Evolutionary conservation across 352 stramenopile genomes (phyloP).

Genomic region (Phytophthora europaea): DNA sequence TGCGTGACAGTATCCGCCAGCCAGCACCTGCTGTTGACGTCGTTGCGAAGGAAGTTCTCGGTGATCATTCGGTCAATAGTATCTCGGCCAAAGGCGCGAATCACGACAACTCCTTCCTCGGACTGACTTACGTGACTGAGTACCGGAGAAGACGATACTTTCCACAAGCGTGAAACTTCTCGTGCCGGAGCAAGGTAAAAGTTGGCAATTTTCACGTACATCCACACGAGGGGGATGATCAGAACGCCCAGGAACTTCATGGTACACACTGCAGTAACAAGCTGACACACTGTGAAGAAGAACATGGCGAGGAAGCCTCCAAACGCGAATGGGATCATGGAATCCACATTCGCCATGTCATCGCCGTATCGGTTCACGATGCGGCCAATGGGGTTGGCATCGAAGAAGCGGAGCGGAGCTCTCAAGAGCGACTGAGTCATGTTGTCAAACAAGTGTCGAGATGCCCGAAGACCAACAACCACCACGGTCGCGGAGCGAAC

Average conservation of each 20-base stretch:
- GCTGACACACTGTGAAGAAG: constrained; percentile 76
- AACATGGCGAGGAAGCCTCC: constrained; percentile 61
- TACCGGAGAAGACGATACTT: constrained; percentile 49
- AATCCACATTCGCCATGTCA: constrained; percentile 92
- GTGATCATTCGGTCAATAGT: constrained; percentile 31
- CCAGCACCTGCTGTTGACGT: constrained; percentile 39
- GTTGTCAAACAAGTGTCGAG: constrained; percentile 82
- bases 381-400: constrained; percentile 90
- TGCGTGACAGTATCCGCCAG: constrained; percentile 39
- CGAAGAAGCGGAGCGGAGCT: constrained; percentile 93
- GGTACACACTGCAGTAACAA: constrained; percentile 78
- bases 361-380: constrained; percentile 92
- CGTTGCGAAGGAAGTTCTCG: constrained; percentile 41
- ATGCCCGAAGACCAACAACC: constrained; percentile 44
- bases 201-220: constrained; percentile 73
- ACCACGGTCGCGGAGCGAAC: constrained; percentile 42
- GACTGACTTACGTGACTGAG: constrained; percentile 44
- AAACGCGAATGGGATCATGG: constrained; percentile 58
- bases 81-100: constrained; percentile 49
- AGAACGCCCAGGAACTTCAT: constrained; percentile 82
- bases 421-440: constrained; percentile 86
- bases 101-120: constrained; percentile 44
- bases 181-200: constrained; percentile 53
- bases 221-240: constrained; percentile 80
- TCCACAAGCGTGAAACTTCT: constrained; percentile 50